Percentiles rank a stretch among this genome's conserved stretches.
Conservation (phyloP, 2,329 filamentous ascomycete species). For the Talaromyces islandicus region DNA sequence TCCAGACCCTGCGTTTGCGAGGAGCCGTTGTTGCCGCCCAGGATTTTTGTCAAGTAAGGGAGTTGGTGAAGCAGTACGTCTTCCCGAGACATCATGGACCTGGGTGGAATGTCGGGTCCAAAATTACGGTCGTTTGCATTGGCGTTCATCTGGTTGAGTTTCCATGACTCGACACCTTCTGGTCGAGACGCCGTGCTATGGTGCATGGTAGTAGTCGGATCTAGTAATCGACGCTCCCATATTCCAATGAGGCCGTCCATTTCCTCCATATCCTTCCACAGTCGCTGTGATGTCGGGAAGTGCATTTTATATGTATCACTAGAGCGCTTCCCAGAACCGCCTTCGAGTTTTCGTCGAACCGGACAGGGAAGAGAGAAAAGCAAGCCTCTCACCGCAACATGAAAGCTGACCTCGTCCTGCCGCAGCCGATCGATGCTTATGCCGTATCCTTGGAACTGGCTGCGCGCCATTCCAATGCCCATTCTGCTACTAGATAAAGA, state of each 20-base stretch:
- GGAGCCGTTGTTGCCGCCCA: constrained; percentile 24
- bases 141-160: constrained; percentile 10
- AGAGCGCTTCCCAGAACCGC: constrained; percentile 26
- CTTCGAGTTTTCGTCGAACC: constrained; percentile 56
- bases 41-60: constrained; percentile 73
- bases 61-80: constrained; percentile 67
- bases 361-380: constrained; percentile 79
- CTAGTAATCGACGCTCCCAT: constrained; percentile 31
- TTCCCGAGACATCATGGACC: constrained; percentile 29
- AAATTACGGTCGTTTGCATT: neutral
- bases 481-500: constrained; percentile 32
- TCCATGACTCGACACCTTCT: constrained; percentile 34
- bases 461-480: constrained; percentile 48
- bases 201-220: constrained; percentile 11
- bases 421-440: constrained; percentile 67
- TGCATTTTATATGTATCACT: constrained; percentile 80
- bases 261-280: constrained; percentile 82
- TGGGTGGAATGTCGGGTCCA: constrained; percentile 3
- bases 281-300: constrained; percentile 75
- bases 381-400: constrained; percentile 80
- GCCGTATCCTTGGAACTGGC: constrained; percentile 48
- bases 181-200: neutral
- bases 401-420: constrained; percentile 91
- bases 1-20: constrained; percentile 53
- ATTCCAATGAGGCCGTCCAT: constrained; percentile 59